phyloP scores from a whole-genome alignment of 768 basidiomycete species.

The Tulasnella calospora region DNA sequence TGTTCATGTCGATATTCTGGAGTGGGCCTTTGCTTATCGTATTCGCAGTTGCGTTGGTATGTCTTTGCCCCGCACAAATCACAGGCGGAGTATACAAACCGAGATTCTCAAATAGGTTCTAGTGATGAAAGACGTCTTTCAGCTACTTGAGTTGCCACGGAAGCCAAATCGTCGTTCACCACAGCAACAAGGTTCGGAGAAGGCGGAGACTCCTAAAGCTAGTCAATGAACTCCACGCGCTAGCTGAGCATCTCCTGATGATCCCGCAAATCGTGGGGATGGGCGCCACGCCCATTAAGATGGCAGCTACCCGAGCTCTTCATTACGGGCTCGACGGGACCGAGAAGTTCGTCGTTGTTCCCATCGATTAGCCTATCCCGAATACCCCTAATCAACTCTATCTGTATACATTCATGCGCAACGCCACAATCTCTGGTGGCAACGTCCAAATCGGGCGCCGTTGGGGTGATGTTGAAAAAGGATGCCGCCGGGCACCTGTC shows the following conservation, averaged over 20 bases:
- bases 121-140: neutral
- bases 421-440: no score
- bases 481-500: neutral
- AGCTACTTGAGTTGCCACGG: neutral
- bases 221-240: neutral
- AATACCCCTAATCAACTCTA: neutral
- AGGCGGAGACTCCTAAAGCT: neutral
- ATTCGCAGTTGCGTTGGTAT: neutral
- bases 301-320: neutral
- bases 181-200: neutral
- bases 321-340: neutral
- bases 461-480: neutral
- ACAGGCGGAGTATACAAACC: neutral
- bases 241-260: neutral
- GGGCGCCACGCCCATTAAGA: neutral
- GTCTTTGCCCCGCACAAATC: neutral
- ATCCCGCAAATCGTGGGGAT: neutral
- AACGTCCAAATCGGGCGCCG: neutral
- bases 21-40: slow-evolving; percentile 2
- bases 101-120: neutral
- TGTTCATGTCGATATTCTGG: slow-evolving; percentile 10
- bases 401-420: neutral
- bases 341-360: neutral
- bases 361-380: neutral
- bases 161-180: neutral